Evolutionary conservation across 129 eudicot genomes (phyloP), one percentile per base, ranked within the genome.

Genomic region (Pseudognaphalium luteoalbum): DNA sequence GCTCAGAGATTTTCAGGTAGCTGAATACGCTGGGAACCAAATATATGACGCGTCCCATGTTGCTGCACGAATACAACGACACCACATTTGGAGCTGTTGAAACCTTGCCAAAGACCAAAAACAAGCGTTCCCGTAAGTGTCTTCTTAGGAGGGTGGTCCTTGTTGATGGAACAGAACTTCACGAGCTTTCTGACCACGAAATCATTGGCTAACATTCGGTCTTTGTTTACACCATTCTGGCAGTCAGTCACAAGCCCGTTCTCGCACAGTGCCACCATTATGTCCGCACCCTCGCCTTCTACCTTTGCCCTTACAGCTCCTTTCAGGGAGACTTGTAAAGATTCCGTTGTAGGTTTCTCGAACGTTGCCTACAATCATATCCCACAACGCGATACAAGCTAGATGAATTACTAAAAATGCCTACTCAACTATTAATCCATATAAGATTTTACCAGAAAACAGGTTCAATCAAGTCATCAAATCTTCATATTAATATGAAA

Each of bases 211-310:
- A 93, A 73, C 17, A 90, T 82, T 52, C 83, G 74, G 42, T 78
- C 98, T 74, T 90, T 87, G 90, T 93, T 93, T 70, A 80, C 97
- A 16, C 98, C 98, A 16, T 72, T 75, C 21, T 75, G 78, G 80
- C 96, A 88, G 74, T 84, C 80, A 6, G 96, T 93, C 66, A 93
- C 91, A 52, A 93, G 74, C 28, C 98, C 93, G 30, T 81, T 78
- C 67, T 91, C 93, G 65, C 83, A 88, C 4, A 93, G 81, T 10
- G 93, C 96, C 78, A 90, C 96, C 97, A 91, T 87, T 22, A 93
- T 69, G 62, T 88, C 82, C 0, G 73, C 96, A 30, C 87, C 96
- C 3, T 80, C 65, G 10, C 64, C 56, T 42, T 93, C 96, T 20
- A 87, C 11, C 76, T 93, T 88, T 7, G 80, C 65, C 80, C 91